Base-by-base conservation (phyloP, 2,329 filamentous ascomycete genomes). In the Exophiala phaeomuriformis region DNA sequence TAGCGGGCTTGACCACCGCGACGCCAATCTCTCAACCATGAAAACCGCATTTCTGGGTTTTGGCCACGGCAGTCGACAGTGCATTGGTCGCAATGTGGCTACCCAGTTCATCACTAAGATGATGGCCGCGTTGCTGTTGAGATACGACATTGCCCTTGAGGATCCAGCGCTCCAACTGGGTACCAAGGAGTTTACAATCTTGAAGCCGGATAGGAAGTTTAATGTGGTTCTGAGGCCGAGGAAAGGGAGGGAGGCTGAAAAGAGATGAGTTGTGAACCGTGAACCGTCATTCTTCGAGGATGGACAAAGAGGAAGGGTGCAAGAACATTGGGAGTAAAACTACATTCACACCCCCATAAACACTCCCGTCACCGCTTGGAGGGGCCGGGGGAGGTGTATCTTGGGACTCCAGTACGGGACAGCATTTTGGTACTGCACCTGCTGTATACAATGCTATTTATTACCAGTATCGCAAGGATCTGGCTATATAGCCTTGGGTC, bases 81-180 rank as follows among this genome's bases (percentile, higher is more conserved):
- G 55, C 35, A 57, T 57, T 29, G 55, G 55, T 9, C 36, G 55
- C 8, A 57, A 57, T 29, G 55, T 57, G 31, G 55, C 55, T n/a
- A 57, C 54, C 35, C 55, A 57, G 37, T 57, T 57, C 29, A 45
- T 57, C 31, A 57, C 55, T 42, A 57, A 55, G 40, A 54, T 57
- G 55, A 55, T 57, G 12, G 55, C 55, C 5, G 50, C 52, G 6
- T 44, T 57, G 36, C 35, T 57, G 49, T 42, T 57, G 35, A 54
- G 51, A 47, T 57, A 57, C 32, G 51, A 57, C 27, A 57, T 57
- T 32, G 37, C 47, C 27, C 51, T 57, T 2, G 55, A 57, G 40
- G 55, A 57, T 40, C 55, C 55, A 3, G 50, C 37, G 32, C 28
- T 57, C 12, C 48, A 52, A 12, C 28, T 57, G 33, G 55, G 55